Evolutionary conservation across 805 yeast species (phyloP), one percentile per base, ranked within the genome.

Genomic region (Priceomyces melissophilus): DNA sequence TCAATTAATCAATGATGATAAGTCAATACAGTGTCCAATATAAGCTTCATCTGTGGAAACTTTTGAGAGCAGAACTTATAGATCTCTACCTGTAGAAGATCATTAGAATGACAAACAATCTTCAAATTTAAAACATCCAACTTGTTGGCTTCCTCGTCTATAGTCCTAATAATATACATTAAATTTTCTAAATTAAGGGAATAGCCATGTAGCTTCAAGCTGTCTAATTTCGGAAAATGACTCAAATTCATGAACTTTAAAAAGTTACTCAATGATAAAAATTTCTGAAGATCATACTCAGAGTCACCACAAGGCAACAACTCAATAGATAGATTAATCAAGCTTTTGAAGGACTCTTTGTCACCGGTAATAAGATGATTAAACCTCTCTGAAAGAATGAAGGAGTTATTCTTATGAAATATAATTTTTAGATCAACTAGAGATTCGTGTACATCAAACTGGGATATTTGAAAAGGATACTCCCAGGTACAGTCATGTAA

Each of bases 401-500:
- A 69, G 9, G 69, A 46, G 42, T 63, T 57, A 33, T 59, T 51
- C 20, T 49, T 48, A 10, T 58, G 44, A 46, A 62, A 68, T 2
- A 41, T 41, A 11, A 70, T 44, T 12, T 42, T 37, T 15, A 70
- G 49, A 3, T 33, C 41, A 6, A 39, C 46, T n/a, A 69, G 46
- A 9, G 52, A 41, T 30, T 54, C 48, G 31, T 41, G 51, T 4
- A 40, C 40, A 39, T 68, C 66, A 50, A 70, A 69, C 36, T 58
- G 60, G 3, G 57, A 47, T 10, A 76, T 52, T 13, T 67, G 61
- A 49, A 78, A 78, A 1, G 83, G 83, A 45, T 75, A 78, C 43
- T 73, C 75, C 82, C 83, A 78, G 1, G 73, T 68, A 54, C 83
- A 78, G 45, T 77, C 65, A 10, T 53, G 46, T 3, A 78, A 47